Base-by-base conservation (phyloP, 2,329 filamentous ascomycete species). In the Colletotrichum sp. region DNA sequence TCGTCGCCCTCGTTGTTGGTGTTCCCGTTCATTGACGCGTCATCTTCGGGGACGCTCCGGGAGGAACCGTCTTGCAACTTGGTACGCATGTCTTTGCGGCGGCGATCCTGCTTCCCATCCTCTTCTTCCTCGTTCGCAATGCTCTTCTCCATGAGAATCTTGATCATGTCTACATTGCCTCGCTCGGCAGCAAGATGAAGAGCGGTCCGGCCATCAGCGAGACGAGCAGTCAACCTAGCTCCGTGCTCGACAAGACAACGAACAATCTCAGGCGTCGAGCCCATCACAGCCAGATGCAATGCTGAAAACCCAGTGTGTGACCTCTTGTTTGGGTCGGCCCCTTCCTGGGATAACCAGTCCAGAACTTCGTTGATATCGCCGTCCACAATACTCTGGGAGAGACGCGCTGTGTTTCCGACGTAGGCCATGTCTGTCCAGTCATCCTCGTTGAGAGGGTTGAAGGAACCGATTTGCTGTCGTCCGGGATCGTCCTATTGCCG, bases 391-490 rank as follows among this genome's bases (percentile, higher is more conserved):
- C 94, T 95, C 80, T 96, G 93, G 80, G 94, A 97, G 3, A 98
- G 88, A 18, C 90, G 88, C 48, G 91, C 92, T 2, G 94, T 96
- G 78, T 96, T 94, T 13, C 95, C 94, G 43, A 97, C 89, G 78
- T 97, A 98, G 1, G 95, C 95, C 95, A 97, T 97, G 78, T 96
- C 94, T 1, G 95, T 97, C 94, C 95, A 97, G 80, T 97, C 95
- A 66, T 95, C 89, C 56, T 95, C 92, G 0, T 94, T 96, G 48
- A 96, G 88, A 0, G 95, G 95, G 79, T 97, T 94, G 85, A 97
- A 97, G 12, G 89, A 91, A 30, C 90, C 90, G 65, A 91, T 91
- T 82, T 90, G 86, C 81, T 97, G 95, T 71, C 95, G 89, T 21
- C 95, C 95, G 2, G 95, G 94, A 78, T 98, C 91, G 79, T 98